These are phyloP conservation scores for Leccinum incarnatum DNA, from an alignment of 768 basidiomycete species.

Conservation along the genomic window DNA sequence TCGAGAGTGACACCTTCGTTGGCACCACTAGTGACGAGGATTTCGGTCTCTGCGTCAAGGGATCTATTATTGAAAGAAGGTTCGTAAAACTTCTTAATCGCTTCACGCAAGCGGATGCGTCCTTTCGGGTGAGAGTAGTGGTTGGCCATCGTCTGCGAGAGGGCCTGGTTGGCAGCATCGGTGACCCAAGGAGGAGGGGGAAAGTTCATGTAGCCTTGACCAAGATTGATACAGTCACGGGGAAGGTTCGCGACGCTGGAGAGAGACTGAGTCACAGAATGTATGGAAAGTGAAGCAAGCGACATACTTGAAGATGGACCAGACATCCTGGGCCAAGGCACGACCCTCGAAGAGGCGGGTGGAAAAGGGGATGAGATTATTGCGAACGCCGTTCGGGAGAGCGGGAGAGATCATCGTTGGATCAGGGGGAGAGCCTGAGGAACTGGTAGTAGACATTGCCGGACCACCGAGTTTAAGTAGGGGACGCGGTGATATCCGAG, in stretches of 20 bases:
- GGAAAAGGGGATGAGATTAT: conserved; percentile 62
- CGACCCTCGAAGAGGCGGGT: conserved; percentile 72
- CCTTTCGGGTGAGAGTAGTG: conserved; percentile 94
- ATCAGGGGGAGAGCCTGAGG: neutral
- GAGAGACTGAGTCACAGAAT: neutral
- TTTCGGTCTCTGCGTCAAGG: conserved; percentile 82
- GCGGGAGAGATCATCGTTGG: conserved; percentile 1
- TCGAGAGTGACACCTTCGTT: conserved; percentile 71
- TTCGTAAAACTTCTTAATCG: conserved; percentile 79
- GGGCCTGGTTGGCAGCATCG: conserved; percentile 67
- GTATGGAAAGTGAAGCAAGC: neutral
- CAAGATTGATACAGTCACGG: conserved; percentile 90
- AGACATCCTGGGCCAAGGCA: conserved; percentile 80
- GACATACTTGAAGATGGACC: conserved; percentile 83
- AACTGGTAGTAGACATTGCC: neutral
- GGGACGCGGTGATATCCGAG: neutral
- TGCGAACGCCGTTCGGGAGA: conserved; percentile 33
- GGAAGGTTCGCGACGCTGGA: conserved; percentile 84
- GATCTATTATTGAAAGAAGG: conserved; percentile 61
- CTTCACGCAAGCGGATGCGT: conserved; percentile 80
- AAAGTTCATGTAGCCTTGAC: conserved; percentile 95
- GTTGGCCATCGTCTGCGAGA: conserved; percentile 60
- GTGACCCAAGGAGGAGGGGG: conserved; percentile 78
- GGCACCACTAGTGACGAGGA: conserved; percentile 93
- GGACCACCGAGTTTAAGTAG: neutral